Evolutionary conservation across 495 filamentous ascomycete species (phyloP), one percentile per base, ranked within the genome.

Genomic region (Neohortaea acidophila): DNA sequence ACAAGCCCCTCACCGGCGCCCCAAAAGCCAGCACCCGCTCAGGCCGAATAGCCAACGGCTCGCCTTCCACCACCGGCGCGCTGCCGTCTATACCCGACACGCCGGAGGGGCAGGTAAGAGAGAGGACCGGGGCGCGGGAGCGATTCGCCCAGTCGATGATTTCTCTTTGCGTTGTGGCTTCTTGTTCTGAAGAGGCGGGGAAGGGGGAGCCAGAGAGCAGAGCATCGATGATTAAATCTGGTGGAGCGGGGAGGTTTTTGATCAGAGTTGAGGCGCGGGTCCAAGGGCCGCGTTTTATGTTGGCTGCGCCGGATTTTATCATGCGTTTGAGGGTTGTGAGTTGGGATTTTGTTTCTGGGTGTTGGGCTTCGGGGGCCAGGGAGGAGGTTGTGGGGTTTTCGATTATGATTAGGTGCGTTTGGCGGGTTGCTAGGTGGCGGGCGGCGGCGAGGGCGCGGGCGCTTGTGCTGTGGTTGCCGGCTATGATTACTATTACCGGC

Each of bases 211-310:
- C 81, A 14, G 83, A 82, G 2, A 97, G 70, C 13, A 97, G 58
- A 1, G 84, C 85, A 59, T 97, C 89, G 22, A 97, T 66, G 37
- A 94, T 81, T 36, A 94, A 59, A 31, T 86, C 82, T 2, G 84
- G 69, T 1, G 73, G 65, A 22, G 70, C 60, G 33, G 79, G 69
- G 3, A 70, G 54, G 9, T 61, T 62, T 38, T 72, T 67, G n/a
- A 79, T 54, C n/a, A 38, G 42, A 9, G 22, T 33, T 62, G 63
- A 10, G 28, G 47, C 42, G 48, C 49, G 56, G 40, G 14, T 53
- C 65, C 14, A 72, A 48, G 36, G 12, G 14, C 52, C 49, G 19
- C 47, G 32, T 18, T 48, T 66, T 7, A 84, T 70, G 23, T 68
- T 64, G 11, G 83, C 83, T n/a, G n/a, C n/a, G 9, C 83, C 83